phyloP scores from a whole-genome alignment of 2,329 filamentous ascomycete genomes.

The Pseudogymnoascus sp. region DNA sequence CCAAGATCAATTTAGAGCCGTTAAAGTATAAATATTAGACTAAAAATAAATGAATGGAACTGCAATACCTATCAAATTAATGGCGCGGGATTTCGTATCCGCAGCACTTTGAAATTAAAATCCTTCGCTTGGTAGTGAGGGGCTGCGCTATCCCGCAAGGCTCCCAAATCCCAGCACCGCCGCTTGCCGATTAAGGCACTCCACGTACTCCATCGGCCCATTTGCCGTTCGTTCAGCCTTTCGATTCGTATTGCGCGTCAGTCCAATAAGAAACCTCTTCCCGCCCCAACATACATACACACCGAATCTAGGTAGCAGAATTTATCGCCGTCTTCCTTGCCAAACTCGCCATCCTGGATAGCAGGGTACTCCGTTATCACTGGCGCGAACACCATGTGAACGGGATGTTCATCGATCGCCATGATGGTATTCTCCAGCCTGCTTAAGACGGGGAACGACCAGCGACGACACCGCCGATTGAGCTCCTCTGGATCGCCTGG shows the following conservation, averaged over 20 bases:
- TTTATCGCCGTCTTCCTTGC: neutral
- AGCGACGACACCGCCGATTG: conserved; percentile 19
- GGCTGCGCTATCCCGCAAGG: conserved; percentile 1
- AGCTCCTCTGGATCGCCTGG: conserved; percentile 19
- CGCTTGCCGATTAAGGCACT: conserved; percentile 1
- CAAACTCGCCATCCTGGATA: neutral
- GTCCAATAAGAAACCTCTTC: neutral
- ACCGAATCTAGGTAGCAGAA: neutral
- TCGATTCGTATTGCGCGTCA: conserved; percentile 1
- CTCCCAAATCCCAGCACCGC: conserved; percentile 3
- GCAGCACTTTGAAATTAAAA: neutral
- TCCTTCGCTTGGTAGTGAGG: neutral
- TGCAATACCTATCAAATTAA: neutral
- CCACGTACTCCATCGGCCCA: neutral
- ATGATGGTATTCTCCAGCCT: conserved; percentile 44
- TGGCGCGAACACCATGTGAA: conserved; percentile 8
- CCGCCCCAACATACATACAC: neutral
- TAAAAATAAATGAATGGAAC: neutral
- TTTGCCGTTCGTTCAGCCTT: neutral
- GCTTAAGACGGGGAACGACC: conserved; percentile 36
- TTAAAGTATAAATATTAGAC: neutral
- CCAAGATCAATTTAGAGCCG: neutral
- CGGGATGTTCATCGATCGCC: conserved; percentile 28
- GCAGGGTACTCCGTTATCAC: neutral
- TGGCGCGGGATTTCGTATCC: neutral